Conservation (phyloP, 164 flowering plant genomes). For the Buxus sempervirens region DNA sequence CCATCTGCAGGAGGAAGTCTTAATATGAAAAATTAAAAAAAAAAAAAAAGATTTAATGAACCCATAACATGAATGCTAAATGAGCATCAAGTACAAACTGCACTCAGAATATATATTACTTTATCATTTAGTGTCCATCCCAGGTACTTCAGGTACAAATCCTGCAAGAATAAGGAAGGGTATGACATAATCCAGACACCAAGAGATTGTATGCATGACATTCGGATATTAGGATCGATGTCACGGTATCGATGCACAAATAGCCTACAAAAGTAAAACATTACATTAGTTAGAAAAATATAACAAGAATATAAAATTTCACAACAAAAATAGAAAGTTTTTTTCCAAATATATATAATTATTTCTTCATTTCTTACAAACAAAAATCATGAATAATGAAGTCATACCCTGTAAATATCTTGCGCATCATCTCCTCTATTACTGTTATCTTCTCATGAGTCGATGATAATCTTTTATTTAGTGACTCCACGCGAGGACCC, state of each 20-base stretch:
- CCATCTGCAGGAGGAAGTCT: too few relatives aligned
- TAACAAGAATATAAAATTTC: background rate
- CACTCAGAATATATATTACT: slow-evolving; percentile 33
- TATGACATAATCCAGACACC: slow-evolving; percentile 94
- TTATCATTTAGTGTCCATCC: slow-evolving; percentile 99
- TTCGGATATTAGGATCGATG: slow-evolving; percentile 86
- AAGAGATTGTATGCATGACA: slow-evolving; percentile 85
- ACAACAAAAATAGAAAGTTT: background rate
- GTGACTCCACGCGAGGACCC: slow-evolving; percentile 92
- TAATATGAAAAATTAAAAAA: too few relatives aligned
- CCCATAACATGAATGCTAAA: too few relatives aligned
- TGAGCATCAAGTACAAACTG: background rate
- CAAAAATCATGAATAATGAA: background rate
- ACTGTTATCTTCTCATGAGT: slow-evolving; percentile 78
- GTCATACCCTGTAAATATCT: slow-evolving; percentile 80
- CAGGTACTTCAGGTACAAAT: slow-evolving; percentile 89
- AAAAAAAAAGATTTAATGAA: too few relatives aligned
- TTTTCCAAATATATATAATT: background rate
- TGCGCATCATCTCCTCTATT: slow-evolving; percentile 91
- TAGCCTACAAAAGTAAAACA: slow-evolving; percentile 48
- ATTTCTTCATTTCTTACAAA: background rate
- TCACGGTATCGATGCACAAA: slow-evolving; percentile 98
- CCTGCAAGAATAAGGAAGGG: slow-evolving; percentile 90
- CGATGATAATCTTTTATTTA: slow-evolving; percentile 64
- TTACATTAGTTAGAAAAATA: background rate